Evolutionary conservation across 1,284 basidiomycete species (phyloP).

Genomic region (Ustilago trichophora): DNA sequence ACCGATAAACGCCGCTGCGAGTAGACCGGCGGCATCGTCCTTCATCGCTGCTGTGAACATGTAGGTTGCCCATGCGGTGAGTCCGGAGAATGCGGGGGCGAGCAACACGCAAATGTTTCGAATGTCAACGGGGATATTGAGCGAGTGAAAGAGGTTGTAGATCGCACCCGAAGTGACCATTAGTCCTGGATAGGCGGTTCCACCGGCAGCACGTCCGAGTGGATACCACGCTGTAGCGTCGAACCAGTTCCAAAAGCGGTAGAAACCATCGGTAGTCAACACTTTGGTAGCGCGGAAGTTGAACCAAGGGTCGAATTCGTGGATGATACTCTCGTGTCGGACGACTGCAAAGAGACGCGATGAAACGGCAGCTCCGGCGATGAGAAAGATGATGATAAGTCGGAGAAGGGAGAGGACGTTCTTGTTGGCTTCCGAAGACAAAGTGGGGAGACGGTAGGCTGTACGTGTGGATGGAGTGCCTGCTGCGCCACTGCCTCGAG

Average conservation of each 20-base stretch:
- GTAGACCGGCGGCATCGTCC: conserved; percentile 80
- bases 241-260: conserved; percentile 83
- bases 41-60: conserved; percentile 67
- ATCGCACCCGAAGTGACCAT: conserved; percentile 98
- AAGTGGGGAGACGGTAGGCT: conserved; percentile 42
- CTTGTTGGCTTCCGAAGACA: conserved; percentile 46
- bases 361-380: conserved; percentile 81
- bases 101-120: conserved; percentile 96
- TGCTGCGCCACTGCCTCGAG: too few species aligned
- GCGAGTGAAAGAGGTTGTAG: conserved; percentile 84
- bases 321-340: conserved; percentile 98
- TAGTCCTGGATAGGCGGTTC: conserved; percentile 93
- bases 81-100: conserved; percentile 93
- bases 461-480: conserved; percentile 13
- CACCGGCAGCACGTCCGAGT: conserved; percentile 94
- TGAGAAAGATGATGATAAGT: conserved; percentile 63
- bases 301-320: conserved; percentile 96
- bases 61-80: conserved; percentile 98
- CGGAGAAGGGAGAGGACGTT: conserved; percentile 60
- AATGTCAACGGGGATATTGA: conserved; percentile 96
- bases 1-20: conserved; percentile 98
- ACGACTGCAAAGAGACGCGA: conserved; percentile 96
- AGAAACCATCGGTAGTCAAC: conserved; percentile 74
- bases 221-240: conserved; percentile 98
- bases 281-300: conserved; percentile 74